Base-by-base conservation (phyloP, 2,329 filamentous ascomycete genomes). In the Aspergillus fumigatiaffinis region DNA sequence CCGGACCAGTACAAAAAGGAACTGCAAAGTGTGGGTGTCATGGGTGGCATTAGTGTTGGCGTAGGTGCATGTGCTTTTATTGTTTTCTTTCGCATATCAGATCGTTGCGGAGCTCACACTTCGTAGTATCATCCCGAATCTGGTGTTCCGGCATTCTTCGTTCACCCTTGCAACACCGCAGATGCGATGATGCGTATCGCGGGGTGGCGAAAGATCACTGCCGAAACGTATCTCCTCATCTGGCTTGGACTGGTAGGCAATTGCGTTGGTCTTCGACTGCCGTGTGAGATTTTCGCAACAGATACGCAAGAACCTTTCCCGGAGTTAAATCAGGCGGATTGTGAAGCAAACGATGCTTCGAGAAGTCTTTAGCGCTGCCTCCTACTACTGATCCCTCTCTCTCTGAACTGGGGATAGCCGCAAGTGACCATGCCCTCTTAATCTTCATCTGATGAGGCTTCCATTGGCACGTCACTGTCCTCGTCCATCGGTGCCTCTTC, bases 221-320 rank as follows among this genome's bases (percentile, higher is more conserved):
- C 79, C 5, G 72, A 87, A 67, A 81, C 87, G 66, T 97, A 97
- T 78, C 80, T 97, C 68, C 84, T 91, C 76, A 77, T 91, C 55
- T 97, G 93, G 92, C 81, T 97, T 60, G 92, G 92, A n/a, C 78
- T 96, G 57, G 85, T 96, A 48, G 93, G 92, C 58, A 85, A 85
- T 52, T 87, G 86, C 64, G 88, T 96, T 44, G 90, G 91, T 56
- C 80, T 97, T 63, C 86, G 86, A 81, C 79, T 95, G 61, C 90
- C 91, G 56, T 83, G 84, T 68, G 84, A 87, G 70, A 83, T 93
- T 53, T 72, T 77, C 60, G 62, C 61, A 59, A 60, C 62, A 53
- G 55, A 59, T 57, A 56, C 65, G 46, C 60, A 59, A 62, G 55
- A 63, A n/a, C 55, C 58, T 61, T 52, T 38, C 58, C 62, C 61